Percentiles rank a stretch among this genome's conserved stretches.
phyloP scores from a whole-genome alignment of 106 monocot genomes.

The Iris macrosiphon region DNA sequence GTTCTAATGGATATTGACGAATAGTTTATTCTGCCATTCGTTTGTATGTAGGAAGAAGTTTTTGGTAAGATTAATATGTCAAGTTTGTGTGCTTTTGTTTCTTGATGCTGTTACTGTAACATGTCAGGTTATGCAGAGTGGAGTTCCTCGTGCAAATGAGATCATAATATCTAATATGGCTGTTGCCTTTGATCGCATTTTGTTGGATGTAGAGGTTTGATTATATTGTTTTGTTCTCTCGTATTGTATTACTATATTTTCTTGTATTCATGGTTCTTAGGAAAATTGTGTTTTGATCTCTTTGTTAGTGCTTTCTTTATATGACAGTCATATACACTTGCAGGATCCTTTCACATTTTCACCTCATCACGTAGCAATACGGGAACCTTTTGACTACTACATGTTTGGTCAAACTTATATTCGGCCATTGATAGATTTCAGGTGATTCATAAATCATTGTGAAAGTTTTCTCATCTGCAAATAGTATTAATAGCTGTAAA shows the following conservation, averaged over 20 bases:
- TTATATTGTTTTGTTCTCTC: not conserved
- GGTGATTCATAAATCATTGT: constrained; percentile 4
- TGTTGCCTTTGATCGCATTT: constrained; percentile 69
- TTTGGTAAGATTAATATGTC: too few relatives aligned
- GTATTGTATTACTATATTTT: not conserved
- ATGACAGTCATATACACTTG: constrained; percentile 14
- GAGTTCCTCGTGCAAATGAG: constrained; percentile 53
- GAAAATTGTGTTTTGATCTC: not conserved
- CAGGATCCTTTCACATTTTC: constrained; percentile 77
- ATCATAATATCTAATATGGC: constrained; percentile 81
- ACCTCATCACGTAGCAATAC: constrained; percentile 69
- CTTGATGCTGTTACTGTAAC: constrained; percentile 1
- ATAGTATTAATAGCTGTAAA: not conserved
- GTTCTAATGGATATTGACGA: too few relatives aligned
- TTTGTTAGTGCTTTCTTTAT: not conserved
- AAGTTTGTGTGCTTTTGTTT: too few relatives aligned
- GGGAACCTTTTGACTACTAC: constrained; percentile 96
- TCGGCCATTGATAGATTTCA: constrained; percentile 80
- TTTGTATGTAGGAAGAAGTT: too few relatives aligned
- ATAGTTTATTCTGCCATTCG: too few relatives aligned
- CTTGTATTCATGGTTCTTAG: not conserved
- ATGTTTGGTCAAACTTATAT: constrained; percentile 93
- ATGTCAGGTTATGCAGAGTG: constrained; percentile 68
- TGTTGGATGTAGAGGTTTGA: constrained; percentile 74
- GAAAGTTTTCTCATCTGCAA: not conserved